phyloP scores from a whole-genome alignment of 2,329 filamentous ascomycete species.

The Aspergillus sp. region DNA sequence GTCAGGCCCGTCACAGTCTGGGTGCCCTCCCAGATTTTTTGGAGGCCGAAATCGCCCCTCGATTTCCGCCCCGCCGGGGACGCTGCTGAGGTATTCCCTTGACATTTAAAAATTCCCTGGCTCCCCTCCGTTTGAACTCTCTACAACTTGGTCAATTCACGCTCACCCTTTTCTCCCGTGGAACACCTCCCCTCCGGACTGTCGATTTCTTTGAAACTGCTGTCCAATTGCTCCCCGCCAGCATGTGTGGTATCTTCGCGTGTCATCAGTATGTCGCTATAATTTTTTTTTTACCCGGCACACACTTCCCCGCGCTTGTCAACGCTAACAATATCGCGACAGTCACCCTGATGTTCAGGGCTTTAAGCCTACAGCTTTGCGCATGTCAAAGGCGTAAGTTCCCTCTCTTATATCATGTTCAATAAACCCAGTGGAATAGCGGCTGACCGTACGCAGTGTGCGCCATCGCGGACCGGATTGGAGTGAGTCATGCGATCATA shows the following conservation, averaged over 20 bases:
- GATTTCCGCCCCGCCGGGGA: slow-evolving; percentile 22
- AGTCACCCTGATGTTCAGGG: slow-evolving; percentile 90
- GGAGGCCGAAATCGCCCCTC: slow-evolving; percentile 30
- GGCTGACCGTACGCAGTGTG: slow-evolving; percentile 60
- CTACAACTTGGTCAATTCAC: slow-evolving; percentile 14
- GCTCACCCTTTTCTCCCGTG: slow-evolving; percentile 22
- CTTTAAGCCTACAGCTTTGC: slow-evolving; percentile 93
- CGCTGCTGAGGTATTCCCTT: slow-evolving; percentile 1
- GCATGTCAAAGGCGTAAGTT: slow-evolving; percentile 89
- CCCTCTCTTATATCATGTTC: neutral
- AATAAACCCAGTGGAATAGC: slow-evolving; percentile 4
- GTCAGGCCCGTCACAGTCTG: slow-evolving; percentile 13
- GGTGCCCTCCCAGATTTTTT: slow-evolving; percentile 13
- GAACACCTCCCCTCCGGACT: slow-evolving; percentile 17
- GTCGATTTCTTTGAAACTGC: slow-evolving; percentile 13
- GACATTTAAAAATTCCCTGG: slow-evolving; percentile 25
- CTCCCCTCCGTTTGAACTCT: slow-evolving; percentile 1
- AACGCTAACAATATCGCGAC: slow-evolving; percentile 19
- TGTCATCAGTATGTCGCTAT: slow-evolving; percentile 74
- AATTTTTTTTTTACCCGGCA: slow-evolving; percentile 1
- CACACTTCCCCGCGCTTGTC: slow-evolving; percentile 3
- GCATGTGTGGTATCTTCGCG: slow-evolving; percentile 96
- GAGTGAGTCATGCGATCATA: slow-evolving; percentile 65
- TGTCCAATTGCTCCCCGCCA: slow-evolving; percentile 41
- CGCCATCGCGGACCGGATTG: slow-evolving; percentile 97